Percentiles rank a stretch among this genome's conserved stretches.
These are phyloP conservation scores for Plasmodium malariae DNA, from an alignment of 169 alveolate genomes.

Conservation along the genomic window DNA sequence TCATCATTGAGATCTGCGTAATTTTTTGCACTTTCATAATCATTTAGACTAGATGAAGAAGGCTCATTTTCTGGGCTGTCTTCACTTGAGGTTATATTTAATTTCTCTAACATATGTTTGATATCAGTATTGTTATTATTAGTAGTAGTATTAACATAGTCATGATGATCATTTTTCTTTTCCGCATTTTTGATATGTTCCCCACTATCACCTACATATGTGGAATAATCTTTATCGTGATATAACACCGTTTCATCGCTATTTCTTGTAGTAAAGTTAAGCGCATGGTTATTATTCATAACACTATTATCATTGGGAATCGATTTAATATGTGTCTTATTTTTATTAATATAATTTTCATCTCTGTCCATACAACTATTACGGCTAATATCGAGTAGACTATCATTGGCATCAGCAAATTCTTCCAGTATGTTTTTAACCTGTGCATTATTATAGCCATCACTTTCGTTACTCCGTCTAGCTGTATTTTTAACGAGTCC, in stretches of 20 bases:
- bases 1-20: not conserved
- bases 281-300: too few relatives aligned
- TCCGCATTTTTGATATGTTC: not conserved
- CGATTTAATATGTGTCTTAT: too few relatives aligned
- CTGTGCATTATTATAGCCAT: too few relatives aligned
- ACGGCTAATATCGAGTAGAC: too few relatives aligned
- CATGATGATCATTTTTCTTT: not conserved
- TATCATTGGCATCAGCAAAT: too few relatives aligned
- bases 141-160: not conserved
- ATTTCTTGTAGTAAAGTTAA: not conserved
- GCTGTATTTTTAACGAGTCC: too few relatives aligned
- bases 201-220: not conserved
- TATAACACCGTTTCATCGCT: slow-evolving; percentile 10
- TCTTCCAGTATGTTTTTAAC: too few relatives aligned
- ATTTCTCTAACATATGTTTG: slow-evolving; percentile 3
- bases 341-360: too few relatives aligned
- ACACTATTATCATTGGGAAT: too few relatives aligned
- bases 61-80: slow-evolving; percentile 3
- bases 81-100: slow-evolving; percentile 63
- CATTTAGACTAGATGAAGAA: slow-evolving; percentile 30
- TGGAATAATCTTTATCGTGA: not conserved
- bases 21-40: slow-evolving; percentile 42
- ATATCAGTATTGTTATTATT: not conserved
- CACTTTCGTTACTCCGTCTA: too few relatives aligned
- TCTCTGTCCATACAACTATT: too few relatives aligned